These are phyloP conservation scores for Rutidosis leptorrhynchoides DNA, from an alignment of 129 eudicot genomes.

Conservation along the genomic window DNA sequence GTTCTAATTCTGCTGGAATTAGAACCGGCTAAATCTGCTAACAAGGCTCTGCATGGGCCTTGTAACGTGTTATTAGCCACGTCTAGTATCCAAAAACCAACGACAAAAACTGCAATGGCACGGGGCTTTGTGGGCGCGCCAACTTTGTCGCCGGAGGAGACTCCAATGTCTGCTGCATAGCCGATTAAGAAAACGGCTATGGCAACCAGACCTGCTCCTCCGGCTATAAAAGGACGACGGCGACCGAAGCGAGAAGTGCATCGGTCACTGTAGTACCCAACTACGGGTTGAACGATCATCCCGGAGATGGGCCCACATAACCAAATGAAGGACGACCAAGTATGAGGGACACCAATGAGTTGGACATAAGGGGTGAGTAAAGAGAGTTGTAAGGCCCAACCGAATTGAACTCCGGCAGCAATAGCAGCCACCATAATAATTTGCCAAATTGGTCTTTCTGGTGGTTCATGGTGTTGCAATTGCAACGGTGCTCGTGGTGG, in stretches of 20 bases:
- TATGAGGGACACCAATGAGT: conserved; percentile 14
- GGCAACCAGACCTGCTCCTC: conserved; percentile 8
- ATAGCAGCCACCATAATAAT: conserved; percentile 15
- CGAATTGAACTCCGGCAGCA: conserved; percentile 19
- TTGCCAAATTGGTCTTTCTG: conserved; percentile 20
- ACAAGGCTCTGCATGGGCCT: conserved; percentile 72
- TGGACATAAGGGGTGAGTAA: conserved; percentile 17
- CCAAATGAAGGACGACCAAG: conserved; percentile 14
- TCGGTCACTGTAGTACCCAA: conserved; percentile 15
- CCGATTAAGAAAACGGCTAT: conserved; percentile 16
- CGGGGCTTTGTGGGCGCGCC: conserved; percentile 41
- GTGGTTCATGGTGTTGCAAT: conserved; percentile 16
- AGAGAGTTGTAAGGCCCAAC: conserved; percentile 17
- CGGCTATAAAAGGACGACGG: conserved; percentile 8
- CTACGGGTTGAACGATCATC: conserved; percentile 16
- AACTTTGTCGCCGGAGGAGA: conserved; percentile 49
- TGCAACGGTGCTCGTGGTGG: conserved; percentile 3
- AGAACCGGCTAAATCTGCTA: conserved; percentile 53
- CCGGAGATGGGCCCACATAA: conserved; percentile 14
- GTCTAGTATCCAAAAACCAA: conserved; percentile 82
- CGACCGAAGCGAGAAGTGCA: conserved; percentile 20
- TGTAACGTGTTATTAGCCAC: conserved; percentile 75
- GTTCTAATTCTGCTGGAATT: conserved; percentile 38
- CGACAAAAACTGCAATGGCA: conserved; percentile 60
- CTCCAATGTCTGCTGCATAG: conserved; percentile 61